Evolutionary conservation across 495 filamentous ascomycete species (phyloP), one percentile per base, ranked within the genome.

Genomic region (Xylaria venustula): DNA sequence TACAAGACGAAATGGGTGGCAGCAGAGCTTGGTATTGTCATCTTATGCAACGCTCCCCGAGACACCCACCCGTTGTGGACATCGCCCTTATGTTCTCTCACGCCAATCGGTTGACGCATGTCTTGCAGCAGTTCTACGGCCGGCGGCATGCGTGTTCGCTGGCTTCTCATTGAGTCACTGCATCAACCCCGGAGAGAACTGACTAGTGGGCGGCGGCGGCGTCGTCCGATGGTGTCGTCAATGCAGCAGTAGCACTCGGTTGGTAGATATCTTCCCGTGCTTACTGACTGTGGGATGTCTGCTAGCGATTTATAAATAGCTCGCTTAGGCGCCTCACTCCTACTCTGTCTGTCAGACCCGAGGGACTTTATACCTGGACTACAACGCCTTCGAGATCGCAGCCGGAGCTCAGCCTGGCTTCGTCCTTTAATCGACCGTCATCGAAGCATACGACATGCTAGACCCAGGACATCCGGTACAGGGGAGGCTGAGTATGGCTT

Each of bases 231-330:
- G 47, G 36, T 52, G 46, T 42, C 28, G 40, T 52, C 12, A 26
- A 52, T 34, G 45, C 36, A 37, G 57, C 48, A 52, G 48, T 44
- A 52, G 36, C 23, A 15, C 26, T 32, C 48, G 57, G 19, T 36
- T 34, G 20, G 2, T n/a, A 44, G 25, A n/a, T 15, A 51, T 51
- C 48, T 11, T 60, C 37, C 47, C 17, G 17, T 60, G 36, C 36
- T 59, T 42, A 47, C 36, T 15, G 11, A 5, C 46, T n/a, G 34
- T n/a, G 46, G 3, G 36, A 51, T 32, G 45, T 47, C 6, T 23
- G 34, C 8, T 50, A 4, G 14, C 15, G 7, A 25, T 60, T 60
- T 60, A 60, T 60, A 60, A 60, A 60, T 60, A 60, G 40, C 57
- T 60, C 37, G 57, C 37, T 50, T 52, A 44, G 57, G 45, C 17